Conservation (phyloP, 495 filamentous ascomycete species). For the Trichoderma reesei region DNA sequence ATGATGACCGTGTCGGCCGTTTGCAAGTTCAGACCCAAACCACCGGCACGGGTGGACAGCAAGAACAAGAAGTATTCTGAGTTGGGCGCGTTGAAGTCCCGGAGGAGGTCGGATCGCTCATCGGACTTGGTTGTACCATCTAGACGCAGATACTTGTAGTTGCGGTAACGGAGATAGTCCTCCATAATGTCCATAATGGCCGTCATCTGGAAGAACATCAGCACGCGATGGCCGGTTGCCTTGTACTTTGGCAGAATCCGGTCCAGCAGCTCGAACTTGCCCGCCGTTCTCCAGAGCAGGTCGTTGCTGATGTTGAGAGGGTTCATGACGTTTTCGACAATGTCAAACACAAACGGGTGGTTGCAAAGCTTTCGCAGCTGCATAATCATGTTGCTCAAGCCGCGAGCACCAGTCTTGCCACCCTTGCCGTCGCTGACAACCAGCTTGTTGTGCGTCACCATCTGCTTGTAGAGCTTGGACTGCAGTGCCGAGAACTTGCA, state of each 20-base stretch:
- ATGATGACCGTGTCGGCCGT: constrained; percentile 98
- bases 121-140: constrained; percentile 97
- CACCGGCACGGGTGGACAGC: constrained; percentile 97
- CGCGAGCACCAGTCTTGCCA: constrained; percentile 88
- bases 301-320: constrained; percentile 80
- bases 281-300: constrained; percentile 86
- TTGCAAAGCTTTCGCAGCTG: constrained; percentile 98
- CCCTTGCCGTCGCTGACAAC: constrained; percentile 91
- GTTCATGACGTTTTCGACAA: constrained; percentile 97
- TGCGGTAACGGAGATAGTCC: constrained; percentile 81
- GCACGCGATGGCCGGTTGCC: constrained; percentile 75
- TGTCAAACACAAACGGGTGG: constrained; percentile 96
- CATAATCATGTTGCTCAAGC: constrained; percentile 99
- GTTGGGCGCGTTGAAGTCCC: constrained; percentile 75
- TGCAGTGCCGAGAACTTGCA: constrained; percentile 96
- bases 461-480: constrained; percentile 87
- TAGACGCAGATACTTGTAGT: constrained; percentile 76
- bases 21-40: constrained; percentile 91
- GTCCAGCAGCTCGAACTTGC: constrained; percentile 95
- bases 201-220: constrained; percentile 99
- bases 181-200: constrained; percentile 99
- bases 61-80: constrained; percentile 97
- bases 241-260: constrained; percentile 88
- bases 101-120: constrained; percentile 84
- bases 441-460: constrained; percentile 89